Conservation (phyloP, 305 asterid genomes). For the Fraxinus greggii region DNA sequence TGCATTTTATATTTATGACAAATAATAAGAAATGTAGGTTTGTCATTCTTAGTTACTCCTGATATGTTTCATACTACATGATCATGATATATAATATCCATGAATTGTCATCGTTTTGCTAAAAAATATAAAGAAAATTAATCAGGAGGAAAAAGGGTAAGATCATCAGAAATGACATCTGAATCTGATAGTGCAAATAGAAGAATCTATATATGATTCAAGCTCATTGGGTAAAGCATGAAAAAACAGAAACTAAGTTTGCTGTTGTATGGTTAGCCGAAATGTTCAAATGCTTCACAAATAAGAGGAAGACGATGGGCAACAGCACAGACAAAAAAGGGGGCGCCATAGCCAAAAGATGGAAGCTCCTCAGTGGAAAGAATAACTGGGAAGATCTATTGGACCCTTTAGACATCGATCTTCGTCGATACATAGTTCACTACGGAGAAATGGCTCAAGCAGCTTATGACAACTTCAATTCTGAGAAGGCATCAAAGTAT, state of each 20-base stretch:
- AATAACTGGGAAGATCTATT: slow-evolving; percentile 52
- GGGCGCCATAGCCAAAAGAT: slow-evolving; percentile 39
- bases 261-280: background rate
- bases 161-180: background rate
- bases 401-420: slow-evolving; percentile 59
- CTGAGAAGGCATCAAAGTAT: slow-evolving; percentile 54
- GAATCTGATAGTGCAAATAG: background rate
- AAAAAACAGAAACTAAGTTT: background rate
- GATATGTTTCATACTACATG: background rate
- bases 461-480: slow-evolving; percentile 61
- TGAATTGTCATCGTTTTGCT: background rate
- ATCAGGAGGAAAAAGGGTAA: background rate
- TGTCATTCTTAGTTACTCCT: background rate
- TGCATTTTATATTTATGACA: background rate
- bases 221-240: background rate
- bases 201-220: background rate
- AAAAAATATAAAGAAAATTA: background rate
- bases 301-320: slow-evolving; percentile 21
- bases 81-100: background rate
- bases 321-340: slow-evolving; percentile 23
- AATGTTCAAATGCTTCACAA: slow-evolving; percentile 26
- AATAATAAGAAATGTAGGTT: background rate
- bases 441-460: slow-evolving; percentile 68
- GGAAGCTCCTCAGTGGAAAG: slow-evolving; percentile 60
- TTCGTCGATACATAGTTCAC: slow-evolving; percentile 57